Evolutionary conservation across 495 filamentous ascomycete genomes (phyloP), one percentile per base, ranked within the genome.

Genomic region (Podospora anserina): DNA sequence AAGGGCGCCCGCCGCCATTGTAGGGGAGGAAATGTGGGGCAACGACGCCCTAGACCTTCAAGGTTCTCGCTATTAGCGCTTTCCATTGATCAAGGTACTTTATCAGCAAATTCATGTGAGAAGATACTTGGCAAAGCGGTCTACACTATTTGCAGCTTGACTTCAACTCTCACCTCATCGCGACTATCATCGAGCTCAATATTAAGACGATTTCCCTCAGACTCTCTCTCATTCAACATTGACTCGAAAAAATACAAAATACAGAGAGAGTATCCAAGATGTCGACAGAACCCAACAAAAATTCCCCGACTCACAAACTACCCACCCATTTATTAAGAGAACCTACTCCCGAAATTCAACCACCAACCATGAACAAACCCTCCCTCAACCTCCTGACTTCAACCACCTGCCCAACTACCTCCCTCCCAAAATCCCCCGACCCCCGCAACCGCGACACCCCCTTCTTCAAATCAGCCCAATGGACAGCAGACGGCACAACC

Each of bases 401-500:
- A 11, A 49, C 5, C 49, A 58, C n/a, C 69, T 69, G n/a, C 0
- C 56, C 27, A 11, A 66, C 60, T 19, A 56, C 65, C 4, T 44
- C 54, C 59, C 49, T 5, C 44, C 58, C 26, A 39, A 69, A 49
- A 16, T 49, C 13, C 2, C 39, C 39, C 39, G 39, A 49, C 39
- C 39, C 39, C 39, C 39, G 39, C 39, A 49, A 49, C 39, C 39
- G 39, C 13, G 39, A 49, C 39, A 49, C 39, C 18, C 70, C 76
- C 20, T 78, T 78, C 75, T 80, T 75, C 75, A 77, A 74, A 18
- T 75, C 68, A 27, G 75, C 72, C 3, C 76, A 79, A 68, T 81
- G 78, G 77, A 87, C 92, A 6, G 88, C 91, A 60, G 94, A 97
- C 74, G 92, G 94, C 18, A 95, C 92, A 11, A 87, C 87, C 6